phyloP scores from a whole-genome alignment of 768 basidiomycete genomes.

The Termitomyces titanicus region DNA sequence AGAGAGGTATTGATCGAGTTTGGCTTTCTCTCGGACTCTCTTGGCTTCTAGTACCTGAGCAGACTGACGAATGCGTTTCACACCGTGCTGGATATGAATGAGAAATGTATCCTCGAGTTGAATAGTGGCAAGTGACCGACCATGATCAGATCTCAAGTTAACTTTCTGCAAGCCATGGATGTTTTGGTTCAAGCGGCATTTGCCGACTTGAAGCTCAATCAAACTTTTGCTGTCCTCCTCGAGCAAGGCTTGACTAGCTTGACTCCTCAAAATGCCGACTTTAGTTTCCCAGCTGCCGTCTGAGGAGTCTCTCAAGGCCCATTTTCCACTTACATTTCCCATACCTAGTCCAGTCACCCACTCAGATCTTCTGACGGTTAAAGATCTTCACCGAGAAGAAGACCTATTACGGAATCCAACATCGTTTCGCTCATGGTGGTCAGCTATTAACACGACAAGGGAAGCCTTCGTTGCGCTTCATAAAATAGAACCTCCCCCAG shows the following conservation, averaged over 20 bases:
- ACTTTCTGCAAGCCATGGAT: slow-evolving; percentile 7
- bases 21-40: slow-evolving; percentile 66
- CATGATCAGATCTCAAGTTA: slow-evolving; percentile 3
- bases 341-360: slow-evolving; percentile 79
- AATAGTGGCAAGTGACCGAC: slow-evolving; percentile 12
- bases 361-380: slow-evolving; percentile 65
- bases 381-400: slow-evolving; percentile 87
- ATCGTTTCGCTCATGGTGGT: slow-evolving; percentile 93
- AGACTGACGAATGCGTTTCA: slow-evolving; percentile 59
- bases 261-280: slow-evolving; percentile 47
- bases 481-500: slow-evolving; percentile 50
- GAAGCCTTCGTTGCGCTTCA: slow-evolving; percentile 58
- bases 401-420: slow-evolving; percentile 88
- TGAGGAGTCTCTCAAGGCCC: slow-evolving; percentile 43
- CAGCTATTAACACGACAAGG: slow-evolving; percentile 72
- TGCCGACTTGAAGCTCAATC: not conserved
- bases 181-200: slow-evolving; percentile 1
- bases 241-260: slow-evolving; percentile 1
- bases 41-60: slow-evolving; percentile 61
- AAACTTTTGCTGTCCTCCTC: not conserved
- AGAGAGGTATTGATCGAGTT: slow-evolving; percentile 72
- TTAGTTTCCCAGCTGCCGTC: slow-evolving; percentile 44
- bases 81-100: slow-evolving; percentile 52
- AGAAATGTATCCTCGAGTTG: not conserved
- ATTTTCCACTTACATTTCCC: slow-evolving; percentile 85